Percentiles rank a stretch among this genome's conserved stretches.
Conservation (phyloP, 352 stramenopile genomes). For the Phytophthora podocarpi region DNA sequence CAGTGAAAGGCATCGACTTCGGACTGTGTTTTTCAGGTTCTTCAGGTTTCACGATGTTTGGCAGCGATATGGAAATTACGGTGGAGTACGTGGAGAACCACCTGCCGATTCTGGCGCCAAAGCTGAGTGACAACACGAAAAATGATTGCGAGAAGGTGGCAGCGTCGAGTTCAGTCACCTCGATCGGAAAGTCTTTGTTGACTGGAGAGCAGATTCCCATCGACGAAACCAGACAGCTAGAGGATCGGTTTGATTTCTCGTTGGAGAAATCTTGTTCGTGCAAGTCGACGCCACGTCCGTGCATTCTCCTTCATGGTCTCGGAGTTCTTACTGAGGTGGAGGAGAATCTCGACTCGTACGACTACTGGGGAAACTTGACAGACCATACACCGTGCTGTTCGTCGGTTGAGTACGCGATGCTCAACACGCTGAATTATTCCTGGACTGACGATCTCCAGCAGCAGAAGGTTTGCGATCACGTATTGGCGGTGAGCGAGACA, state of each 20-base stretch:
- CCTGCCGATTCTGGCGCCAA: constrained; percentile 18
- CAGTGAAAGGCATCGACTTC: constrained; percentile 42
- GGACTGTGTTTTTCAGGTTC: constrained; percentile 36
- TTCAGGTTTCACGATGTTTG: constrained; percentile 31
- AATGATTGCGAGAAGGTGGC: constrained; percentile 16
- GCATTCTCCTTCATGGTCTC: constrained; percentile 26
- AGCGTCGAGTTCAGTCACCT: constrained; percentile 13
- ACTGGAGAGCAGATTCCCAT: constrained; percentile 15
- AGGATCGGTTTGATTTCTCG: constrained; percentile 13
- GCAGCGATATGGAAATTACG: constrained; percentile 38
- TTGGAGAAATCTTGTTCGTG: constrained; percentile 6
- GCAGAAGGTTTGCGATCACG: constrained; percentile 34
- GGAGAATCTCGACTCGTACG: constrained; percentile 8
- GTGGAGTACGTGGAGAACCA: constrained; percentile 26
- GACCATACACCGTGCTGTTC: constrained; percentile 22
- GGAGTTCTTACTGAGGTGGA: neutral
- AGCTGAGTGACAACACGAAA: neutral
- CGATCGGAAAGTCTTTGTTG: constrained; percentile 20
- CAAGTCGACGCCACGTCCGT: constrained; percentile 11
- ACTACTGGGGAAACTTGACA: constrained; percentile 24
- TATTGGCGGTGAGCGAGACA: constrained; percentile 26
- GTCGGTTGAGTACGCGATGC: constrained; percentile 28
- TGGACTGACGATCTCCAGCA: constrained; percentile 36
- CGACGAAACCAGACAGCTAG: constrained; percentile 5
- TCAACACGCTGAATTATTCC: constrained; percentile 36